These are phyloP conservation scores for Mariannaea elegans DNA, from an alignment of 2,329 filamentous ascomycete genomes.

Conservation along the genomic window DNA sequence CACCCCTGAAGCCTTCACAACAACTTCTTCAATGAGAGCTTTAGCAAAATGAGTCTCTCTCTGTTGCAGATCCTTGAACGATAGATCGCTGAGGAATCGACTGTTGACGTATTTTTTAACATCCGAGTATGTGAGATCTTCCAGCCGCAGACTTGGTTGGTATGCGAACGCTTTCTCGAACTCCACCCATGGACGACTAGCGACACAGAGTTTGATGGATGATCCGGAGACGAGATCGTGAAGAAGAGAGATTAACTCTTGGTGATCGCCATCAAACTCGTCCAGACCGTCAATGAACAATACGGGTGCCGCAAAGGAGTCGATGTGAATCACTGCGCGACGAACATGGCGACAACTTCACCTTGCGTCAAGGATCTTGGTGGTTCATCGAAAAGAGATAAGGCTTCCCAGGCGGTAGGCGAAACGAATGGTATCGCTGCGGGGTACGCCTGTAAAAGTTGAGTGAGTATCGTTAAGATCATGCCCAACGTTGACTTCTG, in stretches of 20 bases:
- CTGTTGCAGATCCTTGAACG: neutral
- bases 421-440: neutral
- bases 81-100: neutral
- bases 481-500: conserved; percentile 16
- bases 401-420: conserved; percentile 6
- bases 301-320: neutral
- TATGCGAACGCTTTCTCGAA: neutral
- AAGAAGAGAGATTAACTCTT: neutral
- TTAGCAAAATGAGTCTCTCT: neutral
- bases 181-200: conserved; percentile 20
- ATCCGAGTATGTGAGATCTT: neutral
- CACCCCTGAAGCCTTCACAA: neutral
- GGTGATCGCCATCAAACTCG: conserved; percentile 6
- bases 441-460: conserved; percentile 5
- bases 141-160: neutral
- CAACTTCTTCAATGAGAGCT: neutral
- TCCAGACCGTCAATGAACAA: conserved; percentile 13
- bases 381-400: conserved; percentile 14
- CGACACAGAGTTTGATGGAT: neutral
- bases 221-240: neutral
- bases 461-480: neutral
- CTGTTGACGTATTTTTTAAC: neutral
- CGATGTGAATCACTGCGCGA: neutral
- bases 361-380: neutral
- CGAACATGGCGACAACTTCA: neutral